phyloP scores from a whole-genome alignment of 2,329 filamentous ascomycete species.

The Scleromitrula shiraiana region DNA sequence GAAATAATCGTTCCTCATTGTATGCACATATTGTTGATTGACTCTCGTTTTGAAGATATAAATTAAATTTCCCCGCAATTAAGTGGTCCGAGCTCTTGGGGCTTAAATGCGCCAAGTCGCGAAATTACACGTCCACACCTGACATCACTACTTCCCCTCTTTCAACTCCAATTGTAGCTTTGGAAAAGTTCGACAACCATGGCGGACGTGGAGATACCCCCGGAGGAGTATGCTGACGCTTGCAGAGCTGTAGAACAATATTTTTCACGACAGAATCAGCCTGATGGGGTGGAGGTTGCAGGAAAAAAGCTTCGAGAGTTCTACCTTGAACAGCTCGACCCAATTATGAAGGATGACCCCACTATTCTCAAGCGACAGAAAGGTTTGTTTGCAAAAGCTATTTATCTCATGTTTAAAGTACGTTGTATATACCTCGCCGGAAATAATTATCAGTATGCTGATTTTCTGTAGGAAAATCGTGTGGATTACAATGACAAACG shows the following conservation, averaged over 20 bases:
- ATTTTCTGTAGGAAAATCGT: neutral
- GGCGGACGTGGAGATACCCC: neutral
- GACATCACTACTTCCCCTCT: neutral
- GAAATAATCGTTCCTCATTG: too few relatives aligned
- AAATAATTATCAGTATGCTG: too few relatives aligned
- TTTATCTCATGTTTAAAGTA: too few relatives aligned
- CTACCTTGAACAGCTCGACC: conserved; percentile 3
- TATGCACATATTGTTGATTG: too few relatives aligned
- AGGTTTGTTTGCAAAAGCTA: neutral
- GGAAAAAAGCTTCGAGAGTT: neutral
- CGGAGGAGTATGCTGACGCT: neutral
- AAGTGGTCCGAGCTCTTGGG: neutral
- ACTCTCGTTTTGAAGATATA: too few relatives aligned
- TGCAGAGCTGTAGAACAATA: neutral
- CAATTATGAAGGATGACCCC: neutral
- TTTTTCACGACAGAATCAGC: neutral
- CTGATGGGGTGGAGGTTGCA: neutral
- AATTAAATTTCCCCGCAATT: neutral
- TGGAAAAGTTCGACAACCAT: neutral
- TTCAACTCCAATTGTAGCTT: neutral
- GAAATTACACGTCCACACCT: conserved; percentile 3
- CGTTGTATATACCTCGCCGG: too few relatives aligned
- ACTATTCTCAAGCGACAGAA: neutral
- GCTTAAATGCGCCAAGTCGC: neutral
- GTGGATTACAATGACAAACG: neutral